phyloP scores from a whole-genome alignment of 1,284 basidiomycete species.

The Termitomyces sp. region DNA sequence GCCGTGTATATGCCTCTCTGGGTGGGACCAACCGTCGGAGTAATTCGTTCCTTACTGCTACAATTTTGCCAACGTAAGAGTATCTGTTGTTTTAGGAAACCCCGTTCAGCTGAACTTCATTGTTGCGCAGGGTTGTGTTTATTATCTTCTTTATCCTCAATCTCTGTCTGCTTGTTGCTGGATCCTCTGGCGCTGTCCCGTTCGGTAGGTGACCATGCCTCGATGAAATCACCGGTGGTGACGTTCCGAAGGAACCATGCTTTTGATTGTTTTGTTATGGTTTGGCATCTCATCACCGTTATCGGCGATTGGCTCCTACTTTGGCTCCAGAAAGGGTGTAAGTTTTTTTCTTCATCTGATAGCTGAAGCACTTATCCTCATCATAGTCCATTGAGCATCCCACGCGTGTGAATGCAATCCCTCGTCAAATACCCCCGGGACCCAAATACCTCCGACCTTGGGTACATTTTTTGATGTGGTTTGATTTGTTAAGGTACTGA shows the following conservation, averaged over 20 bases:
- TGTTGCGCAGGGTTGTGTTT: constrained; percentile 64
- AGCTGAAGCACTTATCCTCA: constrained; percentile 7
- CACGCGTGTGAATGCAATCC: constrained; percentile 89
- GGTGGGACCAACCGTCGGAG: constrained; percentile 79
- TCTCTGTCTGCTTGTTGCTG: constrained; percentile 79
- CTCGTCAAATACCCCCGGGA: constrained; percentile 81
- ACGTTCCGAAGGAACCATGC: constrained; percentile 64
- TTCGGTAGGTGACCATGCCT: constrained; percentile 56
- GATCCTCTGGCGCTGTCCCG: constrained; percentile 93
- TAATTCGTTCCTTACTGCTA: constrained; percentile 85
- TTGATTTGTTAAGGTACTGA: constrained; percentile 4
- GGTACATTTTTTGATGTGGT: constrained; percentile 38
- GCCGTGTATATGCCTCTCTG: constrained; percentile 78
- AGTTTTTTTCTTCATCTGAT: constrained; percentile 21
- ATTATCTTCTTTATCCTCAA: constrained; percentile 81
- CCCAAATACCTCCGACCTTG: constrained; percentile 82
- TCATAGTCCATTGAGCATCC: constrained; percentile 68
- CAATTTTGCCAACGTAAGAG: constrained; percentile 79
- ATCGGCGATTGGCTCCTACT: constrained; percentile 68
- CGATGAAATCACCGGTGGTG: neutral
- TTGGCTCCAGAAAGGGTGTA: constrained; percentile 87
- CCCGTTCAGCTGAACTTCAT: neutral
- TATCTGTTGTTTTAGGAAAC: constrained; percentile 6
- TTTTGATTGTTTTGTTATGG: constrained; percentile 90
- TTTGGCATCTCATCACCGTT: constrained; percentile 91